Percentiles rank a stretch among this genome's conserved stretches.
Conservation (phyloP, 2,329 filamentous ascomycete genomes). For the Falciphora oryzae region DNA sequence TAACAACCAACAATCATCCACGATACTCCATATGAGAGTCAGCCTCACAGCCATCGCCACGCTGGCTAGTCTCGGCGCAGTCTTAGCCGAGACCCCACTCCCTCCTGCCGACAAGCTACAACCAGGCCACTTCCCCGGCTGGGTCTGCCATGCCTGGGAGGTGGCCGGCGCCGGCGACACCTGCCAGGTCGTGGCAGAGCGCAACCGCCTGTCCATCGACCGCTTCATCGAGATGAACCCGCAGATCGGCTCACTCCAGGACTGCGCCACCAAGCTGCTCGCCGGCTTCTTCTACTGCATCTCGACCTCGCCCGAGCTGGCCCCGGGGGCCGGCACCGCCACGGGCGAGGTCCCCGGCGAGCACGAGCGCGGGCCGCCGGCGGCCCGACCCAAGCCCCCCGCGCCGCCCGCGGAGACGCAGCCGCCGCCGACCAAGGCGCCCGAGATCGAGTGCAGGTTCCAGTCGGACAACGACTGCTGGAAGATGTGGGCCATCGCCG, state of each 20-base stretch:
- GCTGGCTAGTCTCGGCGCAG: not conserved
- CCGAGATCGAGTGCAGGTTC: not conserved
- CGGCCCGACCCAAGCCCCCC: not conserved
- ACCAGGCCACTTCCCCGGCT: not conserved
- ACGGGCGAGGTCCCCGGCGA: not conserved
- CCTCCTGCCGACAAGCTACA: not conserved
- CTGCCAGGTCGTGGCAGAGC: not conserved
- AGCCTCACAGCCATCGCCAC: not conserved
- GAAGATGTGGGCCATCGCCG: not conserved
- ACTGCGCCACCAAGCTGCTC: not conserved
- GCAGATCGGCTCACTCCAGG: not conserved
- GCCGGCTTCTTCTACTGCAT: conserved; percentile 7
- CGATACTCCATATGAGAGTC: not conserved
- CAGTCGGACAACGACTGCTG: not conserved
- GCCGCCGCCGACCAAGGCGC: not conserved
- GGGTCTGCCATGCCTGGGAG: not conserved
- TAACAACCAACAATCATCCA: not conserved
- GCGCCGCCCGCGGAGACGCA: not conserved
- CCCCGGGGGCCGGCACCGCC: not conserved
- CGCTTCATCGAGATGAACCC: conserved; percentile 8
- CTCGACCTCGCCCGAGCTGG: not conserved
- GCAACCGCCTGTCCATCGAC: conserved; percentile 1
- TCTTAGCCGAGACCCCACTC: not conserved
- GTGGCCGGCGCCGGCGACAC: not conserved
- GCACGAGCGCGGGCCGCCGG: not conserved